Evolutionary conservation across 2,329 filamentous ascomycete species (phyloP).

Genomic region (Karstenula rhodostoma): DNA sequence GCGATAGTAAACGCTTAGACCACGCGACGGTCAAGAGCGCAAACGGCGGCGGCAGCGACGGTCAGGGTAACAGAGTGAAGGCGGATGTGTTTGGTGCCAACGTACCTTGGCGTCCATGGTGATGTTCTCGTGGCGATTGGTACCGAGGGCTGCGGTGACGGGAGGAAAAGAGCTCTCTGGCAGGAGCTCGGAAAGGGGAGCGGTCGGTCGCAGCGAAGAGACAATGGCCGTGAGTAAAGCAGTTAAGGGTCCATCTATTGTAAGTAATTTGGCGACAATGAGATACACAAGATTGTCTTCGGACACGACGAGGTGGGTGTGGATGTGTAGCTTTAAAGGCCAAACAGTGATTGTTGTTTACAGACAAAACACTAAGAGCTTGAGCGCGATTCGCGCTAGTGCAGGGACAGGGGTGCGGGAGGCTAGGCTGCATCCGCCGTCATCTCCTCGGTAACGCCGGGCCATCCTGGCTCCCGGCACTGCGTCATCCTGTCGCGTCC

Average conservation of each 20-base stretch:
- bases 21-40: slow-evolving; percentile 18
- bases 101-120: slow-evolving; percentile 58
- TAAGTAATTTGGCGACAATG: slow-evolving; percentile 46
- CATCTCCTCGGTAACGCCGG: slow-evolving; percentile 10
- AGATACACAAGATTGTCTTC: slow-evolving; percentile 46
- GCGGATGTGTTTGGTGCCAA: not conserved
- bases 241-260: slow-evolving; percentile 48
- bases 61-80: slow-evolving; percentile 3
- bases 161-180: slow-evolving; percentile 26
- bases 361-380: not conserved
- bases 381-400: not conserved
- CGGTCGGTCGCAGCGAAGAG: slow-evolving; percentile 41
- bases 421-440: slow-evolving; percentile 1
- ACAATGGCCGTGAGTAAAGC: slow-evolving; percentile 44
- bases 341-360: slow-evolving; percentile 10
- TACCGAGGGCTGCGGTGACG: slow-evolving; percentile 29
- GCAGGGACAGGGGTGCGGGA: not conserved
- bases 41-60: slow-evolving; percentile 11
- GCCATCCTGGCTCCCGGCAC: not conserved
- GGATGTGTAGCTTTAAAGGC: slow-evolving; percentile 17
- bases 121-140: slow-evolving; percentile 30
- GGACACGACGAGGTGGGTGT: slow-evolving; percentile 32
- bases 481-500: slow-evolving; percentile 9
- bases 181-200: slow-evolving; percentile 36
- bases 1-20: slow-evolving; percentile 18